phyloP scores from a whole-genome alignment of 1,284 basidiomycete genomes.

The Inonotus obliquus region DNA sequence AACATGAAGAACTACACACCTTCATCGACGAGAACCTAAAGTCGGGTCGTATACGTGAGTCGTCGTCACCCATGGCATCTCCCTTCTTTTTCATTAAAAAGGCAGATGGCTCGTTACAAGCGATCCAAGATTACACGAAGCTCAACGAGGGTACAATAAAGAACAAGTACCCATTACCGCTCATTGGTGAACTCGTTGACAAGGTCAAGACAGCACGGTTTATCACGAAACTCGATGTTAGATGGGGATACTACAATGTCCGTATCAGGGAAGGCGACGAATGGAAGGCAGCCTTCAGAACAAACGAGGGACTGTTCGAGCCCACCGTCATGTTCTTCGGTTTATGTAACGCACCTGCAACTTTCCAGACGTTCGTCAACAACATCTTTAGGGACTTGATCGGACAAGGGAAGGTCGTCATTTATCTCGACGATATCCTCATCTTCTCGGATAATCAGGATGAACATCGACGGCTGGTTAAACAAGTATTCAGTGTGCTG shows the following conservation, averaged over 20 bases:
- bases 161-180: slow-evolving; percentile 33
- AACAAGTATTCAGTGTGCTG: neutral
- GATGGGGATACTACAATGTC: slow-evolving; percentile 28
- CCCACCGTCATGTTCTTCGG: neutral
- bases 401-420: neutral
- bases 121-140: slow-evolving; percentile 28
- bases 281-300: neutral
- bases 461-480: neutral
- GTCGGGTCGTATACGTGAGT: neutral
- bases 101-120: neutral
- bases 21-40: neutral
- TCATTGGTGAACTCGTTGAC: slow-evolving; percentile 32
- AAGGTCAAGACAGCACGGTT: slow-evolving; percentile 26
- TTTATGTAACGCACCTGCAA: neutral
- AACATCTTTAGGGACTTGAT: neutral
- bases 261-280: neutral
- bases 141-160: slow-evolving; percentile 36
- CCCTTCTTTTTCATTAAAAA: neutral
- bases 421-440: neutral
- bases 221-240: slow-evolving; percentile 35
- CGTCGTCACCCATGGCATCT: neutral
- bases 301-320: neutral
- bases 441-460: neutral
- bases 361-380: neutral
- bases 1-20: neutral